Conservation (phyloP, 345 rosid genomes). For the Hibiscus trionum region DNA sequence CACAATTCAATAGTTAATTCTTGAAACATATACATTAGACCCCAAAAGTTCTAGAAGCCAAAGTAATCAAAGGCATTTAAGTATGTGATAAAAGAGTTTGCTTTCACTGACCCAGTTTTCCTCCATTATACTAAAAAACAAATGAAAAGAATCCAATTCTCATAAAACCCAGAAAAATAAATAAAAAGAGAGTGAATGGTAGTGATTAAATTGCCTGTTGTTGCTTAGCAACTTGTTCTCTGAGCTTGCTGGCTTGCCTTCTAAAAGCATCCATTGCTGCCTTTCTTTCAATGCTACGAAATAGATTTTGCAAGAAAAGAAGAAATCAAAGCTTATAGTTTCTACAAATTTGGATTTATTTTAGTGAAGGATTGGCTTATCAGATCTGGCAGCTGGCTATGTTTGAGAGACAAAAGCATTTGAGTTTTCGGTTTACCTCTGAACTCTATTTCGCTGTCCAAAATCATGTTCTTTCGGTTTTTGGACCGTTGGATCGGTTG, state of each 20-base stretch:
- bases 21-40: not conserved
- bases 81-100: not conserved
- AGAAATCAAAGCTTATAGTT: not conserved
- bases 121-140: slow-evolving; percentile 9
- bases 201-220: slow-evolving; percentile 40
- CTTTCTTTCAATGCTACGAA: not conserved
- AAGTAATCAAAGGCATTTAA: not conserved
- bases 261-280: slow-evolving; percentile 72
- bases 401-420: no score
- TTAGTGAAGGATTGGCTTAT: not conserved
- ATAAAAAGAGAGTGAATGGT: not conserved
- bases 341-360: not conserved
- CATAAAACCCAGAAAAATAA: not conserved
- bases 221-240: slow-evolving; percentile 95
- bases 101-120: not conserved
- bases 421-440: no score
- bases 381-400: not conserved
- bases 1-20: not conserved
- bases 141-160: not conserved
- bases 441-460: no score
- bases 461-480: no score
- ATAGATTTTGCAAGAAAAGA: not conserved
- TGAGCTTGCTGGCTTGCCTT: slow-evolving; percentile 86
- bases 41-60: not conserved
- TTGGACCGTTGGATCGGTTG: no score